Evolutionary conservation across 2,329 filamentous ascomycete genomes (phyloP), one percentile per base, ranked within the genome.

Genomic region (Blastomyces parvus): DNA sequence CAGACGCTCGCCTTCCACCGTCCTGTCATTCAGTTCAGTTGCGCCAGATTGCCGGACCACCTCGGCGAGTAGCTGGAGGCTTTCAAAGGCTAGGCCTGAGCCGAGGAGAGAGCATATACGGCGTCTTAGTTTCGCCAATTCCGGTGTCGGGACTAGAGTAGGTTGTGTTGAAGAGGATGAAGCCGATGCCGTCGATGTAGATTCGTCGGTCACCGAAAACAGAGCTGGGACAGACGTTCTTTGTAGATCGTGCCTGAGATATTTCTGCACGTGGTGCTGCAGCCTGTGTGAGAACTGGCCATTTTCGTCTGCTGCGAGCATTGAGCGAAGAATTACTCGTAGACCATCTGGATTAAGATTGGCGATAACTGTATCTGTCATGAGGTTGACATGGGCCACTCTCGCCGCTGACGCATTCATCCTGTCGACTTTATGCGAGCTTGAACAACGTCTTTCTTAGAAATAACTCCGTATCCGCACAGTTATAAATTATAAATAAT

Each of bases 361-460:
- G 22, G 64, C 62, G 42, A 65, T 64, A 46, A 64, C 42, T 3
- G 64, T 65, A 48, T 65, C 64, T 8, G 62, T 64, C 64, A 65
- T 65, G 30, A 65, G 62, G 53, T 65, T 65, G 64, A 65, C 64
- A 40, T 65, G 64, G n/a, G 64, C 38, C 30, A 63, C 57, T 27
- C 61, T 65, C 27, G 64, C 64, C 19, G 62, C 64, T 27, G 58
- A 7, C 25, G 25, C 19, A 40, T 27, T 46, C 19, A 48, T n/a
- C 40, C 30, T 25, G 33, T 60, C 53, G 19, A 13, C 40, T 36
- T 53, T 48, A 56, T 63, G 57, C 17, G 30, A 22, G 17, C 22
- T 57, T 57, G 22, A 13, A 25, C 22, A 14, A 22, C 4, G 22
- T 3, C 8, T 48, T 25, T 13, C 36, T 13, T 13, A 38, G 36